Conservation (phyloP, 1,284 basidiomycete species). For the Irpex sp. region DNA sequence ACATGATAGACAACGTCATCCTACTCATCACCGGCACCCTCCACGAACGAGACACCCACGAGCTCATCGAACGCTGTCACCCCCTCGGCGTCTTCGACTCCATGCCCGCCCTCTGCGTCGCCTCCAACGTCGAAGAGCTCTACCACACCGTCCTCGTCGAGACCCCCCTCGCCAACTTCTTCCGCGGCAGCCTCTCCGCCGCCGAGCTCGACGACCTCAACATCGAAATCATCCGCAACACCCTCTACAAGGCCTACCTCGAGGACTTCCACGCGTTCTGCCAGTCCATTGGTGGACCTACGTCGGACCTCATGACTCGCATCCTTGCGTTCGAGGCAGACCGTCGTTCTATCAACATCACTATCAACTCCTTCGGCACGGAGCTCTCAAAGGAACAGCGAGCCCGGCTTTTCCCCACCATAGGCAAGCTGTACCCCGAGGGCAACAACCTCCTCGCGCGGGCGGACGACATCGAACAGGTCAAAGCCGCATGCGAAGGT, state of each 20-base stretch:
- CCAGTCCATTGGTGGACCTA: conserved; percentile 76
- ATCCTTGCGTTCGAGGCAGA: conserved; percentile 97
- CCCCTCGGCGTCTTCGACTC: conserved; percentile 97
- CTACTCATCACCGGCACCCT: conserved; percentile 96
- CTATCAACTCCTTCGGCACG: conserved; percentile 98
- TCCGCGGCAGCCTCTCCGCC: conserved; percentile 92
- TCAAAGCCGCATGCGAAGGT: conserved; percentile 82
- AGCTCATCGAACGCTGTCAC: conserved; percentile 94
- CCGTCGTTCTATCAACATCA: conserved; percentile 95
- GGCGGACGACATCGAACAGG: conserved; percentile 95
- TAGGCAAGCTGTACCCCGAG: conserved; percentile 91
- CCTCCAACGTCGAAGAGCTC: conserved; percentile 98
- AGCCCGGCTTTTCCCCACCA: conserved; percentile 91
- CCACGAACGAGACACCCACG: conserved; percentile 96
- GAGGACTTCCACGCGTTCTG: conserved; percentile 95
- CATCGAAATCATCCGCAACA: conserved; percentile 99
- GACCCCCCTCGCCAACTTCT: conserved; percentile 96
- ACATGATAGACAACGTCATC: conserved; percentile 99
- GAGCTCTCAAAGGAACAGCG: conserved; percentile 94
- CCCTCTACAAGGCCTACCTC: conserved; percentile 99
- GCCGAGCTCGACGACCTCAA: conserved; percentile 98
- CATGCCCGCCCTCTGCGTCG: conserved; percentile 98
- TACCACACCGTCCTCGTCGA: conserved; percentile 97
- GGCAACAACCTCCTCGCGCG: conserved; percentile 93
- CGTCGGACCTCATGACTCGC: conserved; percentile 82